A percentile compares a stretch with the other conserved stretches of the same genome.
These are phyloP conservation scores for Sporobolomyces phaffii DNA, from an alignment of 768 basidiomycete species.

Conservation along the genomic window DNA sequence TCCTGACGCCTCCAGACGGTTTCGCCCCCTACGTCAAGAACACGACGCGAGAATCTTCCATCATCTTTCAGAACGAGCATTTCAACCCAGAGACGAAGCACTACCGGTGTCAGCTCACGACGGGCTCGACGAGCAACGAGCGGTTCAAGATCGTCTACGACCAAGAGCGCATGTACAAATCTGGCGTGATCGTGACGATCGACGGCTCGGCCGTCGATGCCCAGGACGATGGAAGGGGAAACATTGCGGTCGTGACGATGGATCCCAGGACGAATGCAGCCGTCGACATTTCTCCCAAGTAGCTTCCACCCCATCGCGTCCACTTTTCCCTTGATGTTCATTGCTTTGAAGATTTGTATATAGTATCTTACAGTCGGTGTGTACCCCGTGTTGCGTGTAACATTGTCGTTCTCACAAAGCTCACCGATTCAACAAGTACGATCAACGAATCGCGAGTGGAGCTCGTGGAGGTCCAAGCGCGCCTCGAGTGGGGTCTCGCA, in stretches of 20 bases:
- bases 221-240: constrained; percentile 15
- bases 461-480: no score
- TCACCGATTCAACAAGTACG: no score
- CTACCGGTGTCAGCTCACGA: constrained; percentile 18
- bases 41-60: not conserved
- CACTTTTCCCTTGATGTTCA: not conserved
- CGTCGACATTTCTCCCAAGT: constrained; percentile 1
- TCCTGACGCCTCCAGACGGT: constrained; percentile 4
- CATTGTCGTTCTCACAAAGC: not conserved
- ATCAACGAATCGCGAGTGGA: no score
- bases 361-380: not conserved
- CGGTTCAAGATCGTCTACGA: constrained; percentile 27
- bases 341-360: not conserved
- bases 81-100: not conserved
- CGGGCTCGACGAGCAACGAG: constrained; percentile 5
- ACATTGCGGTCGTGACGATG: constrained; percentile 2
- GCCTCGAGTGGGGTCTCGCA: no score
- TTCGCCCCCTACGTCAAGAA: constrained; percentile 14
- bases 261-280: not conserved
- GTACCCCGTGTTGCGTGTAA: constrained; percentile 3
- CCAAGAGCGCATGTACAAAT: constrained; percentile 8
- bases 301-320: not conserved
- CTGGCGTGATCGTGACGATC: not conserved
- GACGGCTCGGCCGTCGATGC: constrained; percentile 7
- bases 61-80: constrained; percentile 26